Base-by-base conservation (phyloP, 164 flowering plant genomes). In the Euptelea pleiosperma region DNA sequence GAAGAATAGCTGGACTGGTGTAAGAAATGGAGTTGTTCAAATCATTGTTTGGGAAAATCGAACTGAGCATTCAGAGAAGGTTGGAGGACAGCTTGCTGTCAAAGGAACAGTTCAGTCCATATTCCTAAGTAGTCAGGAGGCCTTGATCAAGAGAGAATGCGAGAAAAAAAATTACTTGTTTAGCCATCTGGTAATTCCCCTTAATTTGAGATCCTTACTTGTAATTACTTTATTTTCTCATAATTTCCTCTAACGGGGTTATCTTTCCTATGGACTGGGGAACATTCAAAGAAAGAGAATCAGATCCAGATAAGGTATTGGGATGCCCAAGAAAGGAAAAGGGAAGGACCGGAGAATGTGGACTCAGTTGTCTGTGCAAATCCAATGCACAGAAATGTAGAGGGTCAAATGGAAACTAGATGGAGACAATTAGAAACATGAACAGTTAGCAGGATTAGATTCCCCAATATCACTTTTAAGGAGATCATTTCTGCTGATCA, bases 11-110 rank as follows among this genome's bases (percentile, higher is more conserved):
- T 52, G 39, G 34, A 61, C 18, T 24, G 36, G 42, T 46, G 50
- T 63, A 21, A 65, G 52, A 14, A 64, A n/a, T n/a, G n/a, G n/a
- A n/a, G n/a, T n/a, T n/a, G n/a, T n/a, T n/a, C n/a, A n/a, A n/a
- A 51, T 60, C 72, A 63, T 75, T 84, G 47, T 74, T 75, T 52
- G n/a, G 69, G 61, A 72, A 84, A 88, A 65, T 77, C 25, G 81
- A 85, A 53, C 30, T 60, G 8, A 70, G 65, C 42, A 60, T 64
- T 55, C 73, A 53, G 26, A 77, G 65, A 60, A 67, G 79, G 74
- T 74, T 81, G 90, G 85, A 82, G 55, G 76, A 71, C n/a, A 80
- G 85, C 46, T 34, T 66, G 14, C 40, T 77, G 44, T 58, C 88
- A 46, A 81, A 79, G 65, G 78, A 82, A 64, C 79, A 76, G 28